A percentile compares a stretch with the other conserved stretches of the same genome.
Evolutionary conservation across 306 rosid genomes (phyloP).

Genomic region (Citrullus colocynthis): DNA sequence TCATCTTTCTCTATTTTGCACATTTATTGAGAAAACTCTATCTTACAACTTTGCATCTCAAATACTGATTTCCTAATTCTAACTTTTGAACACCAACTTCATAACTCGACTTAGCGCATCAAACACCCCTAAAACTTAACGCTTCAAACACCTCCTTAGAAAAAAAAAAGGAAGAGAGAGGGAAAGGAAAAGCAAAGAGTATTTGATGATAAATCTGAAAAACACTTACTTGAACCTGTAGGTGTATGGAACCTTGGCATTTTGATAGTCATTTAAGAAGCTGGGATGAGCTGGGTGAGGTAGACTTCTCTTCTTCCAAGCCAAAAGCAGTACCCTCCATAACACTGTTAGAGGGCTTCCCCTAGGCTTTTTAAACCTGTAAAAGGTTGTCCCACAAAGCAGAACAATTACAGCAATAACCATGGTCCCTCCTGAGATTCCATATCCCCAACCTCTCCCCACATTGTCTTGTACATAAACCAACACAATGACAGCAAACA

Average conservation of each 20-base stretch:
- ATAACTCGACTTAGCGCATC: too few relatives aligned
- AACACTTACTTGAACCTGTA: constrained; percentile 40
- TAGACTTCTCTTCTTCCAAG: constrained; percentile 62
- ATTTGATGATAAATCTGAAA: not conserved
- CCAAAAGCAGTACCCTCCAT: constrained; percentile 75
- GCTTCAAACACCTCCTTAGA: too few relatives aligned
- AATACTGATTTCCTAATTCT: too few relatives aligned
- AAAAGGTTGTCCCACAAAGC: constrained; percentile 49
- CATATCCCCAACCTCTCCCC: constrained; percentile 86
- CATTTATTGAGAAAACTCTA: too few relatives aligned
- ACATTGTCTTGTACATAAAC: constrained; percentile 78
- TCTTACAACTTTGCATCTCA: too few relatives aligned
- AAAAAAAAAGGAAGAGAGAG: too few relatives aligned
- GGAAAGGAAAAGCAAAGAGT: not conserved
- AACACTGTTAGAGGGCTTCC: constrained; percentile 82
- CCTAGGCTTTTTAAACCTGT: constrained; percentile 56
- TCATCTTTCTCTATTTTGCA: too few relatives aligned
- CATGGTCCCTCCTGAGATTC: constrained; percentile 78
- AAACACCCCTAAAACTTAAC: too few relatives aligned
- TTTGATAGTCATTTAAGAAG: constrained; percentile 48
- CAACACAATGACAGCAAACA: constrained; percentile 62
- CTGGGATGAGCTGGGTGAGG: constrained; percentile 43
- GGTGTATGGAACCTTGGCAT: constrained; percentile 57
- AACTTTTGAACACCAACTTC: too few relatives aligned
- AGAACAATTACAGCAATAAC: constrained; percentile 36